phyloP scores from a whole-genome alignment of 148 eudicot genomes.

The Simmondsia chinensis region DNA sequence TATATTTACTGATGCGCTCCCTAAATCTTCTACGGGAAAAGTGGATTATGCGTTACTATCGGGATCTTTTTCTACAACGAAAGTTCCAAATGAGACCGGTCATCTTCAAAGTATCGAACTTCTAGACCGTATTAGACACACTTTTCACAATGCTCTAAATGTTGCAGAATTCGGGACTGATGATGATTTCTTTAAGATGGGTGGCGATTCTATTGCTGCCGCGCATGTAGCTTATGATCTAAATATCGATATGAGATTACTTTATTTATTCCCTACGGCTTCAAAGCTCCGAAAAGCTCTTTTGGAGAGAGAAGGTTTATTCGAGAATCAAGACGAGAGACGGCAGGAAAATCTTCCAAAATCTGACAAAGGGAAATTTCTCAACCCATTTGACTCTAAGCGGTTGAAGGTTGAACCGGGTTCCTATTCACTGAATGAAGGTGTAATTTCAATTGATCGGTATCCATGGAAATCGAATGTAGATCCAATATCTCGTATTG shows the following conservation, averaged over 20 bases:
- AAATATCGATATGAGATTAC: conserved; percentile 72
- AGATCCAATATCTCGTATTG: conserved; percentile 20
- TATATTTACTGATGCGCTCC: conserved; percentile 38
- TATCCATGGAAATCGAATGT: conserved; percentile 28
- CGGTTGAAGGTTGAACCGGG: conserved; percentile 31
- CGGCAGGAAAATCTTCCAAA: conserved; percentile 18
- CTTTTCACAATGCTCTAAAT: conserved; percentile 56
- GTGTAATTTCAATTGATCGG: conserved; percentile 15
- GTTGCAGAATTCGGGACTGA: conserved; percentile 42
- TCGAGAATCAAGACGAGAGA: conserved; percentile 12
- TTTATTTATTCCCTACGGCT: conserved; percentile 71
- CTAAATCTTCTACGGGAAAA: conserved; percentile 71
- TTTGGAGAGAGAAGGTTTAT: conserved; percentile 20
- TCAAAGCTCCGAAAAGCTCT: conserved; percentile 52
- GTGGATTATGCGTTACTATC: conserved; percentile 50
- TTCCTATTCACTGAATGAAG: conserved; percentile 11
- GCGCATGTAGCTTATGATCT: conserved; percentile 72
- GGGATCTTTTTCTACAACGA: conserved; percentile 11
- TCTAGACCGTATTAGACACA: conserved; percentile 51
- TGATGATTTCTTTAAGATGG: conserved; percentile 73
- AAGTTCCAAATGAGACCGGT: conserved; percentile 8
- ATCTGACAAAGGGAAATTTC: conserved; percentile 11
- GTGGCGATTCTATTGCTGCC: conserved; percentile 78
- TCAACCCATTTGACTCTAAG: conserved; percentile 23
- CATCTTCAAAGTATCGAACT: conserved; percentile 18